phyloP scores from a whole-genome alignment of 148 eudicot genomes.

The Pouteria glomerata region DNA sequence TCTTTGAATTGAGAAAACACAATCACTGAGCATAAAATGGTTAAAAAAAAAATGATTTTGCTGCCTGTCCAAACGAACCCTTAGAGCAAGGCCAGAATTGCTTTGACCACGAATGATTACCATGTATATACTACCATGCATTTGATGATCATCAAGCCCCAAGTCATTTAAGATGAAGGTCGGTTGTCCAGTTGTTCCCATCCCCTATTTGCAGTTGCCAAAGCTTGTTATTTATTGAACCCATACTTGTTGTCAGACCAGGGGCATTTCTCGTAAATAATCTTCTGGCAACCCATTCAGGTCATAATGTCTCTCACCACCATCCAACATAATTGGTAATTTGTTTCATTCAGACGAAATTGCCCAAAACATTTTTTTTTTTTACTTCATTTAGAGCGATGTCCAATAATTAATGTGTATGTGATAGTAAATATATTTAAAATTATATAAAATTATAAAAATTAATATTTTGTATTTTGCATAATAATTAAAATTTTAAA shows the following conservation, averaged over 20 bases:
- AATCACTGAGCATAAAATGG: neutral
- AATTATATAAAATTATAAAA: too few species aligned
- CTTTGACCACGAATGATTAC: neutral
- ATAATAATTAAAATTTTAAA: too few species aligned
- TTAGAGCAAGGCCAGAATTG: neutral
- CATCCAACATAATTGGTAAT: neutral
- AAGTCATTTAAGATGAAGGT: neutral
- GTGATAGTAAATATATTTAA: too few species aligned
- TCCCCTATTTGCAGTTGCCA: neutral
- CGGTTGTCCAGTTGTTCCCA: neutral
- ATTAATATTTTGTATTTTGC: too few species aligned
- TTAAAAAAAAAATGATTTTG: neutral
- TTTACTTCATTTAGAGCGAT: too few species aligned
- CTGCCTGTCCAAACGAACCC: neutral
- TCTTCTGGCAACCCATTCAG: neutral
- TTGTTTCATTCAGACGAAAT: too few species aligned
- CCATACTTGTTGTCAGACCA: neutral
- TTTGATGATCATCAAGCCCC: neutral
- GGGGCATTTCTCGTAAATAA: conserved; percentile 7
- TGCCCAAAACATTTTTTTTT: too few species aligned
- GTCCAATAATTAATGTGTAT: too few species aligned
- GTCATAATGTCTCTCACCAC: conserved; percentile 1
- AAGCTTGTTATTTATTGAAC: conserved; percentile 4
- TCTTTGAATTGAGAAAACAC: neutral
- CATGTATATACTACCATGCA: neutral